Percentiles rank a stretch among this genome's conserved stretches.
phyloP scores from a whole-genome alignment of 352 stramenopile species.

The Phytophthora fragariae region DNA sequence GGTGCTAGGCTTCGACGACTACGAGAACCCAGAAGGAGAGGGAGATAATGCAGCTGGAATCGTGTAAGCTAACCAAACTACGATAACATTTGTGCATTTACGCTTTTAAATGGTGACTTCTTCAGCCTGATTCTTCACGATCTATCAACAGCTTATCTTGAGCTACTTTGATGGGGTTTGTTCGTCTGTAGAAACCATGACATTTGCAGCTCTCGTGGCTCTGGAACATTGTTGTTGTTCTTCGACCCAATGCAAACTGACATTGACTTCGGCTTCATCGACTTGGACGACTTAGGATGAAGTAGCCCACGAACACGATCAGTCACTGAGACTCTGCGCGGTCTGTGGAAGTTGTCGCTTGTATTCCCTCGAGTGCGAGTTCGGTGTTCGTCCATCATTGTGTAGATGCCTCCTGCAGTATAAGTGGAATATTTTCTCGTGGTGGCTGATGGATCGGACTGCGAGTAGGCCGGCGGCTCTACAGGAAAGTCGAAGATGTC shows the following conservation, averaged over 20 bases:
- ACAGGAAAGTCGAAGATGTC: constrained; percentile 58
- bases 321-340: constrained; percentile 15
- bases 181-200: constrained; percentile 14
- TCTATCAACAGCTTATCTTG: constrained; percentile 31
- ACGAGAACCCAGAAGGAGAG: constrained; percentile 44
- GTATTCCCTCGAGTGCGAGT: constrained; percentile 14
- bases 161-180: constrained; percentile 1
- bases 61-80: not conserved
- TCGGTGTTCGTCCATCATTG: constrained; percentile 17
- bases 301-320: constrained; percentile 24
- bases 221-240: constrained; percentile 6
- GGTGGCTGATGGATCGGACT: not conserved
- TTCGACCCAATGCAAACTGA: constrained; percentile 11
- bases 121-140: constrained; percentile 30
- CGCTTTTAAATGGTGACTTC: constrained; percentile 22
- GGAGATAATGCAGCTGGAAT: not conserved
- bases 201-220: constrained; percentile 8
- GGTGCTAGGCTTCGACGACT: constrained; percentile 91
- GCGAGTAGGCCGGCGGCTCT: not conserved
- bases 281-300: not conserved
- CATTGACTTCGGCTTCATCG: constrained; percentile 11
- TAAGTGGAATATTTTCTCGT: constrained; percentile 15
- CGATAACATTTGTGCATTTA: constrained; percentile 6
- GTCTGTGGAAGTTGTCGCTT: constrained; percentile 3
- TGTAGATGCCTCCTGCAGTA: constrained; percentile 16